Evolutionary conservation across 805 yeast genomes (phyloP).

Genomic region (Wickerhamomyces hampshirensis): DNA sequence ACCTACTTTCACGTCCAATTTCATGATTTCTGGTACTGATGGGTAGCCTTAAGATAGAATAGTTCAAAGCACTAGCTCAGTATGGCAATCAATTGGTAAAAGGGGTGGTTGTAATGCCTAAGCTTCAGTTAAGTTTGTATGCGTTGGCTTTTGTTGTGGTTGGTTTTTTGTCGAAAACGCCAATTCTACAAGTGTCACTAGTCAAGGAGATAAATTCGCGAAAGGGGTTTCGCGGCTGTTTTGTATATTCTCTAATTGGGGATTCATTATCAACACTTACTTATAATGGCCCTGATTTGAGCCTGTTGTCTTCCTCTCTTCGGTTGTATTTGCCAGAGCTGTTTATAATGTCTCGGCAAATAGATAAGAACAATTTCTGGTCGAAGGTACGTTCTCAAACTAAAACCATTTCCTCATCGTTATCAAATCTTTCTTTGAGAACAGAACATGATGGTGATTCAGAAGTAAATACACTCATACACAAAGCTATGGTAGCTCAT

Average conservation of each 20-base stretch:
- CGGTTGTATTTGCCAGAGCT: no score
- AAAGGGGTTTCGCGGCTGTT: no score
- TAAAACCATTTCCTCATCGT: constrained; percentile 18
- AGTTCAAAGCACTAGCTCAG: no score
- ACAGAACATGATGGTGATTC: constrained; percentile 26
- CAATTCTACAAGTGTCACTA: neutral
- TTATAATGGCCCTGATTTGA: no score
- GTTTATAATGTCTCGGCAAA: neutral
- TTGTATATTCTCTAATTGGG: no score
- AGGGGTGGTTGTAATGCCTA: no score
- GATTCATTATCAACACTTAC: no score
- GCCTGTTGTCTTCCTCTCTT: no score
- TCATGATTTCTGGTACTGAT: constrained; percentile 20
- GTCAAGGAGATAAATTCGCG: neutral
- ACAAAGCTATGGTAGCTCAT: constrained; percentile 22
- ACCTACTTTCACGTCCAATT: constrained; percentile 25
- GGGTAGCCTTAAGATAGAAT: no score
- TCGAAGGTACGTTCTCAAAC: constrained; percentile 23
- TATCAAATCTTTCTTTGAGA: constrained; percentile 20
- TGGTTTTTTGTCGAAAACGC: neutral
- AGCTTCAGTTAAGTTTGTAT: no score
- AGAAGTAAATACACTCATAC: constrained; percentile 21
- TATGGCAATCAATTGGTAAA: no score
- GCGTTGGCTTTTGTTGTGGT: neutral
- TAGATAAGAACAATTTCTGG: constrained; percentile 18